Conservation (phyloP, 202 grass and related monocot species). For the Sporobolus alterniflorus region DNA sequence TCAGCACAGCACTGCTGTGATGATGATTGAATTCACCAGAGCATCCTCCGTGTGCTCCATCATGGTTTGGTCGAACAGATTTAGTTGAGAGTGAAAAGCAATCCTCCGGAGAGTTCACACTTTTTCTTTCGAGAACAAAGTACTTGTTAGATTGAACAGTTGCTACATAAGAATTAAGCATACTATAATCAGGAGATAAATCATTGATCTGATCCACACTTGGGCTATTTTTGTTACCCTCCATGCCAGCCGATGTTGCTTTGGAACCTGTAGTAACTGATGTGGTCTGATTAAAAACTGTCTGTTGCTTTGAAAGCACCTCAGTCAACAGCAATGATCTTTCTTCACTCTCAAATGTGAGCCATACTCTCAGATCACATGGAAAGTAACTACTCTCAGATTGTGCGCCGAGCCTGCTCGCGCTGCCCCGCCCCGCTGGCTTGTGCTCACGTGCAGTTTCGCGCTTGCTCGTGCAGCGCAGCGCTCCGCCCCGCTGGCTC, state of each 20-base stretch:
- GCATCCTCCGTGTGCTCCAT: slow-evolving; percentile 42
- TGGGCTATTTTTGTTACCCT: slow-evolving; percentile 25
- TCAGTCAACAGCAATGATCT: slow-evolving; percentile 85
- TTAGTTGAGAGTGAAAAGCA: slow-evolving; percentile 42
- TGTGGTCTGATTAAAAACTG: slow-evolving; percentile 58
- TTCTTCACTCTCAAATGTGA: slow-evolving; percentile 91
- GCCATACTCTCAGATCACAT: slow-evolving; percentile 83
- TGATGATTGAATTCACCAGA: slow-evolving; percentile 52
- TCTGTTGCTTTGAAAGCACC: slow-evolving; percentile 73
- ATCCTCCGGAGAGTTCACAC: slow-evolving; percentile 42
- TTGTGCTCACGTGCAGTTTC: no score
- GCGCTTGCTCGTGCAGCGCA: no score
- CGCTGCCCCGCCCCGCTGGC: no score
- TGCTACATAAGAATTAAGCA: slow-evolving; percentile 46
- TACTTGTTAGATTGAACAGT: slow-evolving; percentile 41
- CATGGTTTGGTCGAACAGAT: slow-evolving; percentile 51
- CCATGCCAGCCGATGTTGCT: slow-evolving; percentile 34
- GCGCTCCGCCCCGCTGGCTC: no score
- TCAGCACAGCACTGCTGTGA: slow-evolving; percentile 34
- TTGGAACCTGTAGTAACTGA: slow-evolving; percentile 48
- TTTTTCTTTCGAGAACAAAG: slow-evolving; percentile 38
- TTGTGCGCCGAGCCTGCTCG: no score
- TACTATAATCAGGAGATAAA: slow-evolving; percentile 43
- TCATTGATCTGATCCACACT: slow-evolving; percentile 46
- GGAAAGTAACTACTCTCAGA: slow-evolving; percentile 89